Evolutionary conservation across 75 land plant genomes (phyloP), one percentile per base, ranked within the genome.

Genomic region (Larix kaempferi): DNA sequence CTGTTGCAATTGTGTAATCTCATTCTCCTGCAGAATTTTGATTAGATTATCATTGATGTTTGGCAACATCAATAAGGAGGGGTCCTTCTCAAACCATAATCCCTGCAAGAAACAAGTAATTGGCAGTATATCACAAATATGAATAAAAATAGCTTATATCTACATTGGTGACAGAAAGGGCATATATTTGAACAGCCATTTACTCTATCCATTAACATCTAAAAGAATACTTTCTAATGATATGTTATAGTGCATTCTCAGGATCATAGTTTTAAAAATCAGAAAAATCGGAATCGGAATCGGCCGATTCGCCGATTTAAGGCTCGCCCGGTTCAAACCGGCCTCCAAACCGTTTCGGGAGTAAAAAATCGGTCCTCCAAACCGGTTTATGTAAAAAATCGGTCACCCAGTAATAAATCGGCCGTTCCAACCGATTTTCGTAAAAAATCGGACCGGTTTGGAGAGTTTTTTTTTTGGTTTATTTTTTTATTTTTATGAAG

Each of bases 61-160:
- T 33, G 99, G 99, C 75, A 96, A 62, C 99, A 96, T 94, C 84
- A 83, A 78, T 22, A 94, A 75, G 3, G 88, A 59, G 49, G 89
- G 85, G 69, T 84, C 87, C 49, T 75, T 78, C 19, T 84, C 89
- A 84, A 79, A 90, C 99, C 95, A 93, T 69, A 88, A 76, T 35
- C 99, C 98, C 99, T 97, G 83, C 15, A 59, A 54, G 73, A 56
- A 49, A 49, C 54, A 49, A 49, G 54, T 49, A 49, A 49, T 49
- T 49, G 11, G 5, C 3, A 37, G 22, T 25, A 29, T 19, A 35
- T 26, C 22, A 56, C 37, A 57, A 15, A n/a, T 17, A 25, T 29
- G 29, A 26, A 26, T 16, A 21, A 13, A 60, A 76, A 14, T 26
- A n/a, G 5, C 5, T 59, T 27, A 35, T 3, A 29, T 65, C 44